Base-by-base conservation (phyloP, 352 stramenopile genomes). In the Globisporangium apiculatum region DNA sequence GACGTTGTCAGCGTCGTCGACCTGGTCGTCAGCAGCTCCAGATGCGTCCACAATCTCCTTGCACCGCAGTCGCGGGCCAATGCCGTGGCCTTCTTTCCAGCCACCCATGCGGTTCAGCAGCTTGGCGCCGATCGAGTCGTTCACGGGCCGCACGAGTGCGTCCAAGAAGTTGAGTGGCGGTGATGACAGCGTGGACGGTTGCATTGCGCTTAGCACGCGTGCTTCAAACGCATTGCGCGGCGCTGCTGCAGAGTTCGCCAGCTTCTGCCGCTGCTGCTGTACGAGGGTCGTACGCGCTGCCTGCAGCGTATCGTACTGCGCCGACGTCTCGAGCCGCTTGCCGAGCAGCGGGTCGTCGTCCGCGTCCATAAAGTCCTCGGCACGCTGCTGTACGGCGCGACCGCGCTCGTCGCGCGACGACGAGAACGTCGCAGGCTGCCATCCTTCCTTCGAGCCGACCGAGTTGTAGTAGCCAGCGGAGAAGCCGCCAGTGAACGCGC, bases 311-410 rank as follows among this genome's bases (percentile, higher is more conserved):
- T 90, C 80, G 64, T 84, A 94, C 52, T 72, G 66, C 52, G 79
- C 73, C 1, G 74, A 71, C 7, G 75, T 89, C 68, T 91, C 80
- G 40, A 95, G 72, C 50, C 77, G 73, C 48, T 86, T 81, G 15
- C 90, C 86, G 5, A 94, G 73, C 12, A 98, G 67, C 9, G 89
- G 86, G 49, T 96, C 89, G 65, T 98, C 91, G 5, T 98, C 91
- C 42, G 95, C 86, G 60, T 98, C 91, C 89, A 98, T 97, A 51
- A 97, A 98, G 68, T 98, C 91, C 71, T 97, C 87, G 2, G 87
- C 69, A 38, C 77, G 76, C 55, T 96, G 86, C 43, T 78, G 56
- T 14, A 76, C 52, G 5, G 64, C 55, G 40, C 38, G 41, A 42
- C 50, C 46, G 38, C 72, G 73, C 56, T 65, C 65, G 5, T 54